Conservation (phyloP, 805 yeast species). For the Lipomyces starkeyi region DNA sequence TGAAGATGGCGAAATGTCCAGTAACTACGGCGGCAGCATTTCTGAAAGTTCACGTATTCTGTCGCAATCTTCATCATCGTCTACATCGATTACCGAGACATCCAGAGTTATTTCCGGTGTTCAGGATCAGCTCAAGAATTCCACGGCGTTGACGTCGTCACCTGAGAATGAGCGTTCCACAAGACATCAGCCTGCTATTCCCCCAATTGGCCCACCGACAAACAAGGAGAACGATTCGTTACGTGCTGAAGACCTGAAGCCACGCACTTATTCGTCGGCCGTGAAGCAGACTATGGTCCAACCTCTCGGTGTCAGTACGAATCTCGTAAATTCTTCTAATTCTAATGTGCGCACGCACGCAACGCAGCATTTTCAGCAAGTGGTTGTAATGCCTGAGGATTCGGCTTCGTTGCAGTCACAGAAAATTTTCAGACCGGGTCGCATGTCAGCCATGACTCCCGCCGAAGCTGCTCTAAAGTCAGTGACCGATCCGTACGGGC, state of each 20-base stretch:
- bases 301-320: slow-evolving; percentile 27
- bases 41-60: slow-evolving; percentile 2
- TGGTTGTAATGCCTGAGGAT: slow-evolving; percentile 31
- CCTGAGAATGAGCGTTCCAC: background rate
- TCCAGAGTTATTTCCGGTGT: background rate
- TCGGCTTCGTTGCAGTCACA: slow-evolving; percentile 11
- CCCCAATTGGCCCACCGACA: slow-evolving; percentile 18
- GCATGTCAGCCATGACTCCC: slow-evolving; percentile 35
- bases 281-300: slow-evolving; percentile 17
- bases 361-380: slow-evolving; percentile 9
- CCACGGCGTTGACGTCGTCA: background rate
- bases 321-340: background rate
- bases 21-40: slow-evolving; percentile 3
- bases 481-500: slow-evolving; percentile 29
- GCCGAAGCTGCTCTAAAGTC: slow-evolving; percentile 31
- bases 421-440: slow-evolving; percentile 24
- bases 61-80: slow-evolving; percentile 4
- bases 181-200: background rate
- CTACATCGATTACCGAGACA: background rate
- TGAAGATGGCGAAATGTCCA: slow-evolving; percentile 11
- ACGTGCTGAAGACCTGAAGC: slow-evolving; percentile 2
- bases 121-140: slow-evolving; percentile 10
- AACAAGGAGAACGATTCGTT: slow-evolving; percentile 11
- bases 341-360: background rate
- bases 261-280: slow-evolving; percentile 33